Evolutionary conservation across 2,329 filamentous ascomycete species (phyloP).

Genomic region (Hymenoscyphus scutula): DNA sequence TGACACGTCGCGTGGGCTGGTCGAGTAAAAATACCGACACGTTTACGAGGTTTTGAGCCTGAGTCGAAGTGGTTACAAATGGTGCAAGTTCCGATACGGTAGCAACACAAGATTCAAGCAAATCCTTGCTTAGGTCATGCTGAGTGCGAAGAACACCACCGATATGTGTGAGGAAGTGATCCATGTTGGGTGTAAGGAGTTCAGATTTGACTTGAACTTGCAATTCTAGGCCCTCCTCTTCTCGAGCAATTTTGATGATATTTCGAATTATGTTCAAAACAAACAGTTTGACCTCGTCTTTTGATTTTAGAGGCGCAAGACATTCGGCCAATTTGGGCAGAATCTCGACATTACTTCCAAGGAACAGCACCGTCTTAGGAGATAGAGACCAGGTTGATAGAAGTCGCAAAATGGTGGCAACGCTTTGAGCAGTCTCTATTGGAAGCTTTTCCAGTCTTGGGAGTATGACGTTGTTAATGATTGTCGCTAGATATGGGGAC

Average conservation of each 20-base stretch:
- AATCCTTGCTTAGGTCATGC: constrained; percentile 60
- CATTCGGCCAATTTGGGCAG: constrained; percentile 70
- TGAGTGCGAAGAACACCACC: constrained; percentile 62
- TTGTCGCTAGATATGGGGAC: constrained; percentile 64
- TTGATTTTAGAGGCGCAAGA: constrained; percentile 68
- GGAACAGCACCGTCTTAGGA: constrained; percentile 63
- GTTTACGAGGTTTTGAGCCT: constrained; percentile 74
- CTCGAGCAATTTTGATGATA: constrained; percentile 59
- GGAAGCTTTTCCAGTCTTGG: constrained; percentile 77
- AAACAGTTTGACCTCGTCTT: constrained; percentile 83
- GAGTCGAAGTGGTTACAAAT: constrained; percentile 63
- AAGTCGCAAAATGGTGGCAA: constrained; percentile 79
- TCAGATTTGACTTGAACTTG: constrained; percentile 51
- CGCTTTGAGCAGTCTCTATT: constrained; percentile 81
- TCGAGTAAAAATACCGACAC: constrained; percentile 79
- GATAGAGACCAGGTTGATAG: constrained; percentile 78
- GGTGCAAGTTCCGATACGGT: constrained; percentile 74
- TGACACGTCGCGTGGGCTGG: constrained; percentile 81
- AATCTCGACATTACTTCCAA: constrained; percentile 59
- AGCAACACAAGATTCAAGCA: constrained; percentile 76
- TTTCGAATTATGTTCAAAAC: constrained; percentile 73
- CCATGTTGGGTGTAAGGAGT: constrained; percentile 55
- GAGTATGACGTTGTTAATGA: constrained; percentile 73
- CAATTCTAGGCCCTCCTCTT: constrained; percentile 49
- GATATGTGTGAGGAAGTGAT: constrained; percentile 64